Base-by-base conservation (phyloP, 495 filamentous ascomycete genomes). In the Xylaria longipes region DNA sequence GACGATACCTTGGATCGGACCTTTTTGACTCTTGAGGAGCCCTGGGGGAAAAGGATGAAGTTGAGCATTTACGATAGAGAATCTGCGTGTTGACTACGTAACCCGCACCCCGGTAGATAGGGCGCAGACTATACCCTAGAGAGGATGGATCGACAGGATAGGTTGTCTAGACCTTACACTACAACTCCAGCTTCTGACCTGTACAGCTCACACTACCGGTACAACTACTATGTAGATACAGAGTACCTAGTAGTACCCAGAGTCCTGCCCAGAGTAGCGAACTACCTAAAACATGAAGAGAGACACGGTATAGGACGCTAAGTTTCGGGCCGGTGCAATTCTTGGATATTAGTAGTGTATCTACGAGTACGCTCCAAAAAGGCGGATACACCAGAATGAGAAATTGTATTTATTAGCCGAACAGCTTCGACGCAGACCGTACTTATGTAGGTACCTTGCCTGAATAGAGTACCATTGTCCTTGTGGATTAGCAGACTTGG, bases 401-500 rank as follows among this genome's bases (percentile, higher is more conserved):
- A 7, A 48, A n/a, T 48, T 20, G 15, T 46, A 46, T 48, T 12
- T 29, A 54, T 29, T 54, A 27, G 50, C 50, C 52, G 27, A 31
- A 15, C 50, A 56, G 27, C 12, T 56, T 56, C 8, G 27, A 29
- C 8, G 3, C 17, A 46, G 1, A 3, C 7, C 5, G 20, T 46
- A 46, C 45, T 17, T n/a, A n/a, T n/a, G n/a, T 22, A 50, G 46
- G 7, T 50, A 4, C 46, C 46, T 50, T 50, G 25, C 46, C 46
- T 50, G 46, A 50, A 50, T 50, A 50, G 27, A 12, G 56, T 22
- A 60, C 57, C 57, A 37, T 31, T 60, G 33, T 37, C 57, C 29
- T 60, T n/a, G 37, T 62, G 33, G 39, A 17, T 29, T 64, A 65
- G 29, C 46, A 45, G 3, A 3, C 60, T 37, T 62, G 63, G 63